These are phyloP conservation scores for Penicillium cinerascens DNA, from an alignment of 495 filamentous ascomycete genomes.

Conservation along the genomic window DNA sequence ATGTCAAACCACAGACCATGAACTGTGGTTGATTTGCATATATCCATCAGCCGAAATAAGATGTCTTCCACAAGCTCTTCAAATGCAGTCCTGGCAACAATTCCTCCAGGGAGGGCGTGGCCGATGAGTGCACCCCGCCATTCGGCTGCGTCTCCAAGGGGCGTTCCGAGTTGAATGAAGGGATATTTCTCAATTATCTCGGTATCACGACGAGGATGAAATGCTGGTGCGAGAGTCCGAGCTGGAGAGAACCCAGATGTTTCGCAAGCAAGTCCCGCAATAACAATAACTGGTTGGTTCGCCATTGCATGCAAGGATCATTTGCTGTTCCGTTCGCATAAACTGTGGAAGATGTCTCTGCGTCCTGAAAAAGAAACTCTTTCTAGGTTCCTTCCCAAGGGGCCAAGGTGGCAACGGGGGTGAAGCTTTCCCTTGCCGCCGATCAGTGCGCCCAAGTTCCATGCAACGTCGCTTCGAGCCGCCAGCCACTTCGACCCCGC, in stretches of 20 bases:
- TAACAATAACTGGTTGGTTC: constrained; percentile 44
- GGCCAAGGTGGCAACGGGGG: background rate
- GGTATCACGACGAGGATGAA: constrained; percentile 46
- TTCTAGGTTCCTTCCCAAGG: no score
- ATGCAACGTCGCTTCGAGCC: constrained; percentile 13
- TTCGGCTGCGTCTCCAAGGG: constrained; percentile 38
- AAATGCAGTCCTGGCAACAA: constrained; percentile 46
- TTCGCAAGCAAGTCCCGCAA: constrained; percentile 56
- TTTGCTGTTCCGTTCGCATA: no score
- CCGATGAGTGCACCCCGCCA: constrained; percentile 54
- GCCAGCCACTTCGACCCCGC: constrained; percentile 2
- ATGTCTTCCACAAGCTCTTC: constrained; percentile 49
- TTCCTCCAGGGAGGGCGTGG: constrained; percentile 52
- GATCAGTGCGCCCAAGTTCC: background rate
- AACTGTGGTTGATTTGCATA: constrained; percentile 27
- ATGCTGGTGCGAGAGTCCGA: constrained; percentile 47
- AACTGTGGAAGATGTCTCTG: background rate
- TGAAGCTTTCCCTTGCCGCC: no score
- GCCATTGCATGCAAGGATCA: background rate
- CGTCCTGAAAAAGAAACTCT: no score
- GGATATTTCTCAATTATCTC: constrained; percentile 47
- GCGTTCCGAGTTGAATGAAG: constrained; percentile 41
- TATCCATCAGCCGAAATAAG: constrained; percentile 35
- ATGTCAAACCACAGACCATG: constrained; percentile 59
- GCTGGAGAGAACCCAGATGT: constrained; percentile 55